Base-by-base conservation (phyloP, 352 stramenopile species). In the Phytophthora vignae region DNA sequence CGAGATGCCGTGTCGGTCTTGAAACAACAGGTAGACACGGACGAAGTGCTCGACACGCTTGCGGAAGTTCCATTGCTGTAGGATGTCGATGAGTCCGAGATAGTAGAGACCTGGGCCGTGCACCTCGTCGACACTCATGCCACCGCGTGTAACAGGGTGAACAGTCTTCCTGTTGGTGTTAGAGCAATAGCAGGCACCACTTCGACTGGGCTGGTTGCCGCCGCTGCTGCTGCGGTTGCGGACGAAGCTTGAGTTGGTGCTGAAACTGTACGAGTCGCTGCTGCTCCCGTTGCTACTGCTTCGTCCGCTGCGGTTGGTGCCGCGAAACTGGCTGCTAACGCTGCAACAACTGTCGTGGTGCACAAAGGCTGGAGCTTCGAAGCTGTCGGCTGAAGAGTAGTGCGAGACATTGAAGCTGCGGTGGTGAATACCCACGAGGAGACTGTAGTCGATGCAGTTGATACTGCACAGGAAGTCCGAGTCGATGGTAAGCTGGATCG, bases 401-500 rank as follows among this genome's bases (percentile, higher is more conserved):
- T 90, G 82, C 48, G 90, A 93, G 12, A 92, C 85, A 25, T 91
- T 92, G 59, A 91, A 92, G 60, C 82, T 95, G 77, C 94, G 87
- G 64, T 98, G 92, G 74, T 98, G 95, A 60, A 98, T 92, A 3
- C 94, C 95, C 57, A 99, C 93, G 22, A 99, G 79, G 69, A 99
- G 89, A 46, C 90, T 98, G 71, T 99, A 99, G 75, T 99, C 95
- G 78, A 99, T 98, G 73, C 96, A 98, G 72, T 98, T 98, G 79
- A 98, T 96, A 22, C 83, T 83, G 53, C 86, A 90, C 1, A 99
- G 73, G 61, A 98, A 99, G 55, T 92, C 77, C 40, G 91, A 97
- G 70, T 99, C 96, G 33, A 74, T 81, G 2, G 79, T 83, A 1
- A 99, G 60, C 60, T 98, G 94, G 2, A 74, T 19, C 8, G 86